Conservation (phyloP, 257 asterid genomes). For the Solanum piurae region DNA sequence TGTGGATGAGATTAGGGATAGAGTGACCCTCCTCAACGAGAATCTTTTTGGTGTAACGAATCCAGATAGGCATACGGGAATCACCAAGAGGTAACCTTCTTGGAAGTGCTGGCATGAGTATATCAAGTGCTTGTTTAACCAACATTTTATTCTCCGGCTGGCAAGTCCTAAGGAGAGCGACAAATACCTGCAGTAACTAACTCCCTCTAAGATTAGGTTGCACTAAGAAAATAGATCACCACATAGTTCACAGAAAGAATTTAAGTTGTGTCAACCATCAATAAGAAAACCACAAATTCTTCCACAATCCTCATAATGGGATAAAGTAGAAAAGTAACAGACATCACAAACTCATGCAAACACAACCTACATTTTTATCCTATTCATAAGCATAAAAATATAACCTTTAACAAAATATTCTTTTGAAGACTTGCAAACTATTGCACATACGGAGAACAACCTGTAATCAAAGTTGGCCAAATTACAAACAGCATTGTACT, state of each 20-base stretch:
- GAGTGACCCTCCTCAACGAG: constrained; percentile 99
- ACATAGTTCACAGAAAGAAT: background rate
- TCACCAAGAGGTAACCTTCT: constrained; percentile 97
- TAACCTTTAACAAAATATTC: background rate
- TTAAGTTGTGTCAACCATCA: background rate
- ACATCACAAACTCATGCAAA: background rate
- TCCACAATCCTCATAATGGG: background rate
- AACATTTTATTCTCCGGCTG: constrained; percentile 95
- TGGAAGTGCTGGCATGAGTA: constrained; percentile 99
- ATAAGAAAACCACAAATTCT: background rate
- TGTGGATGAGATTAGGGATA: constrained; percentile 93
- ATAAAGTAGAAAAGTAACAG: background rate
- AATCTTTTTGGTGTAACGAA: constrained; percentile 95
- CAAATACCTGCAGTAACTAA: constrained; percentile 69
- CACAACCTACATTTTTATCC: background rate
- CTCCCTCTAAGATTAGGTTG: background rate
- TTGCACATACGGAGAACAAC: background rate
- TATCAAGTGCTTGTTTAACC: constrained; percentile 98
- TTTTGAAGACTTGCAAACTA: background rate
- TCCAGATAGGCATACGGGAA: constrained; percentile 99
- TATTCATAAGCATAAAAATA: background rate
- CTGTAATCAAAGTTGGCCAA: background rate
- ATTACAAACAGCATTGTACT: background rate
- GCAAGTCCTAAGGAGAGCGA: constrained; percentile 95
- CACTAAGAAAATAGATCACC: background rate